Base-by-base conservation (phyloP, 768 basidiomycete genomes). In the Lentinula edodes region DNA sequence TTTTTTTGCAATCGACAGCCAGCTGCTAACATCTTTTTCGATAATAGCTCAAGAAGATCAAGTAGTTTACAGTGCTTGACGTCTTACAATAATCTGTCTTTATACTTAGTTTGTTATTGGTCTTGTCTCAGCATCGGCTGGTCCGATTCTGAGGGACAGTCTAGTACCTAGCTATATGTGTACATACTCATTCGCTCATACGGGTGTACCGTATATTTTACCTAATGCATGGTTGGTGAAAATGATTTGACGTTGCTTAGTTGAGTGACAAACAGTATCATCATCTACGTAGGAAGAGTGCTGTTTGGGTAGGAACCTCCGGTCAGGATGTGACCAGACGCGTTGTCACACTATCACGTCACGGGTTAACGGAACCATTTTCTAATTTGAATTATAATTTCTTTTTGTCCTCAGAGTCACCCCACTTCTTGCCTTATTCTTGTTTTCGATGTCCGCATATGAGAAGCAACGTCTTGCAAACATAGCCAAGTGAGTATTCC, bases 381-480 rank as follows among this genome's bases (percentile, higher is more conserved):
- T 28, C 2, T 28, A 28, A 2, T 45, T 45, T 16, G 1, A 16
- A 45, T 9, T 13, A 6, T 2, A 15, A 45, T 15, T 45, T 48
- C 46, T 48, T 50, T 59, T 50, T n/a, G 6, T n/a, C 34, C 23
- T 20, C 42, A 28, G 28, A 28, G 28, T 28, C 28, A 28, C 28
- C 28, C 28, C 28, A 28, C 28, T 28, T 8, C 34, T 38, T 23
- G 9, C 36, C 23, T 38, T 34, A 15, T 43, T n/a, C n/a, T 43
- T 16, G 9, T 18, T 6, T 38, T 43, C 9, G 53, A 56, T 56
- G 55, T 58, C 62, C 61, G 61, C 61, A 28, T 79, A 76, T 39
- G 74, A 73, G 39, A 66, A 69, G 38, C 66, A 74, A 60, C 76
- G 78, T 3, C 64, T 53, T 0, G 68, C 61, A 48, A 79, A 77